phyloP scores from a whole-genome alignment of 202 grass and related monocot genomes.

The Bolboschoenoplectus hybrid region DNA sequence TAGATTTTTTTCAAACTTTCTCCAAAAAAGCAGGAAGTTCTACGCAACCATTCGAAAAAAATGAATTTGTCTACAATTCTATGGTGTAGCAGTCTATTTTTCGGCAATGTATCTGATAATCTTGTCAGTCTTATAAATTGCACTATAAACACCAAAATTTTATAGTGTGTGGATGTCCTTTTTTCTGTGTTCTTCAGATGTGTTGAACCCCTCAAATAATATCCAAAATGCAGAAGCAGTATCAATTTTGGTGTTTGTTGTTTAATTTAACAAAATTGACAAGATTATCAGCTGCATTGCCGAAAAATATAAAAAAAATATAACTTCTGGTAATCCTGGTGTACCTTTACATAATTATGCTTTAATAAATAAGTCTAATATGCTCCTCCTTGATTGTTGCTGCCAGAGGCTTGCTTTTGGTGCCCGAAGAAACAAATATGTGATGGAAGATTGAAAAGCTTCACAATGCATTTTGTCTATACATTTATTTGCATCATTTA shows the following conservation, averaged over 20 bases:
- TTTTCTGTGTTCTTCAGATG: not conserved
- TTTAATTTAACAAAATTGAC: no score
- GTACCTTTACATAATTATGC: conserved; percentile 30
- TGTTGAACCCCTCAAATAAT: not conserved
- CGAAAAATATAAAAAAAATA: no score
- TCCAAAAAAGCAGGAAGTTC: not conserved
- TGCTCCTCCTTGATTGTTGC: conserved; percentile 37
- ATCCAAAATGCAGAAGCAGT: not conserved
- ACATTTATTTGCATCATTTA: conserved; percentile 43
- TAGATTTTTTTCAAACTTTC: not conserved
- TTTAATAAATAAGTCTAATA: conserved; percentile 31
- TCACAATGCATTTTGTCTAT: conserved; percentile 44
- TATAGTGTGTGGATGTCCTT: no score
- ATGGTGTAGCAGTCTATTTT: not conserved
- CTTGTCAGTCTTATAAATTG: no score
- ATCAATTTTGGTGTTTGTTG: not conserved
- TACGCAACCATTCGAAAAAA: not conserved
- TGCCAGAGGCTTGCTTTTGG: conserved; percentile 93
- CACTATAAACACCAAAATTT: no score
- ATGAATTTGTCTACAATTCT: not conserved
- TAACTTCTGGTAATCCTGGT: conserved; percentile 14
- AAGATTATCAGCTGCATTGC: no score
- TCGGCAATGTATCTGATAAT: not conserved
- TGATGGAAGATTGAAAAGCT: conserved; percentile 71
- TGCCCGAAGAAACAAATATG: conserved; percentile 85